Percentiles rank a stretch among this genome's conserved stretches.
These are phyloP conservation scores for Tuber umbilicatum DNA, from an alignment of 495 filamentous ascomycete species.

Conservation along the genomic window DNA sequence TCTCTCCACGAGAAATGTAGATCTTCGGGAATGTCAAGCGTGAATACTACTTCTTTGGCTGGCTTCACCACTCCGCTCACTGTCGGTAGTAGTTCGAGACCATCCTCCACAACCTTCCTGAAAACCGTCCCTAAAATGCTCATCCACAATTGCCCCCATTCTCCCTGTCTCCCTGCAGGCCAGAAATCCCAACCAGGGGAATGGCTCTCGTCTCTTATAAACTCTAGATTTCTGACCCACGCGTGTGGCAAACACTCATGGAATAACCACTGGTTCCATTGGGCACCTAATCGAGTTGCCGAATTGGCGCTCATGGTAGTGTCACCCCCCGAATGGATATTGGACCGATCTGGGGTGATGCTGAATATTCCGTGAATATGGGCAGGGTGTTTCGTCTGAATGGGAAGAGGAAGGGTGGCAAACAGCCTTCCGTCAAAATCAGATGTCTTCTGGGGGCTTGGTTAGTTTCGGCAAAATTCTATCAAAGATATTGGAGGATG, in stretches of 20 bases:
- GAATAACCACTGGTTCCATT: slow-evolving; percentile 46
- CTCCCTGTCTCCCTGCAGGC: slow-evolving; percentile 32
- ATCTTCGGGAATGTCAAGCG: slow-evolving; percentile 7
- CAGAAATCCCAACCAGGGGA: slow-evolving; percentile 31
- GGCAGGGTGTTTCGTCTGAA: slow-evolving; percentile 43
- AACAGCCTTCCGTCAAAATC: slow-evolving; percentile 41
- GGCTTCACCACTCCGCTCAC: slow-evolving; percentile 19
- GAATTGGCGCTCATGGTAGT: slow-evolving; percentile 33
- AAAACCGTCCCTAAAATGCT: slow-evolving; percentile 30
- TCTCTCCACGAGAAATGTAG: slow-evolving; percentile 21
- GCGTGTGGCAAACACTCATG: slow-evolving; percentile 38
- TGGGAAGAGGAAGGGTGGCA: slow-evolving; percentile 45
- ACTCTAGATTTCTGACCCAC: slow-evolving; percentile 40
- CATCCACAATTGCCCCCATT: slow-evolving; percentile 21
- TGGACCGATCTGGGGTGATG: slow-evolving; percentile 45
- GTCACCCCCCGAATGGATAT: slow-evolving; percentile 41
- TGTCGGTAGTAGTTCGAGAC: slow-evolving; percentile 23
- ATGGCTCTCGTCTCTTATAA: slow-evolving; percentile 7
- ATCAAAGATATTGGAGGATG: not conserved
- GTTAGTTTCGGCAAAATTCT: slow-evolving; percentile 5
- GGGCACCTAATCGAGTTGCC: slow-evolving; percentile 28
- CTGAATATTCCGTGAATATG: slow-evolving; percentile 47
- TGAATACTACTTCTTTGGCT: slow-evolving; percentile 21
- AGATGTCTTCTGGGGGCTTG: slow-evolving; percentile 7
- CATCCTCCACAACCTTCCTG: slow-evolving; percentile 9